Conservation (phyloP, 1,139 yeast species). For the Yamadazyma friedrichii region DNA sequence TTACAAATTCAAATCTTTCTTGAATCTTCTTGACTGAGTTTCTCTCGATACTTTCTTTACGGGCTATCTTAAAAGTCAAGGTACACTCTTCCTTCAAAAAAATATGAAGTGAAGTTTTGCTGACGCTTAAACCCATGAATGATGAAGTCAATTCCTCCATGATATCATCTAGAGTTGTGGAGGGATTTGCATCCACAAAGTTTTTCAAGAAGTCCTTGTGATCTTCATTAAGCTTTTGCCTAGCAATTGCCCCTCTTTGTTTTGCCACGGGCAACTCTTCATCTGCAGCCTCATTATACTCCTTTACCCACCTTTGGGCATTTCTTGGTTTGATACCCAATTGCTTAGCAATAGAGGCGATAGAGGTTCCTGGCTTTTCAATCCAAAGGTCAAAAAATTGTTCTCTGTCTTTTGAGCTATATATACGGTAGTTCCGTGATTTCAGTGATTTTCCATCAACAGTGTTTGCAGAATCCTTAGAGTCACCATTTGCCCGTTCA, state of each 20-base stretch:
- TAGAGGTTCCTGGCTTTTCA: slow-evolving; percentile 11
- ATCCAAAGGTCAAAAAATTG: slow-evolving; percentile 11
- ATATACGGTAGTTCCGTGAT: slow-evolving; percentile 6
- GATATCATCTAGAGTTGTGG: slow-evolving; percentile 10
- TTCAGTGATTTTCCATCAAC: background rate
- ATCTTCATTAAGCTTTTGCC: slow-evolving; percentile 10
- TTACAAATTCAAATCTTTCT: slow-evolving; percentile 9
- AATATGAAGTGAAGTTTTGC: slow-evolving; percentile 7
- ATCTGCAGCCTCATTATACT: slow-evolving; percentile 10
- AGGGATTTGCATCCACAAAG: slow-evolving; percentile 10
- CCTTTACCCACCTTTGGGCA: slow-evolving; percentile 15
- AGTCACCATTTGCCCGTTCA: slow-evolving; percentile 1
- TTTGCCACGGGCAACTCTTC: slow-evolving; percentile 12
- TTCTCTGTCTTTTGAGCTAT: slow-evolving; percentile 9
- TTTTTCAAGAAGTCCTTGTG: slow-evolving; percentile 12
- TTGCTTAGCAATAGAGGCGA: slow-evolving; percentile 9
- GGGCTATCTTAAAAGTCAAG: slow-evolving; percentile 7
- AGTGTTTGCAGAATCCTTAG: background rate
- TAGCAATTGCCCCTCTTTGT: slow-evolving; percentile 8
- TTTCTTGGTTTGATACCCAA: slow-evolving; percentile 9
- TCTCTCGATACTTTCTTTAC: slow-evolving; percentile 7
- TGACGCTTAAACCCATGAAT: slow-evolving; percentile 8
- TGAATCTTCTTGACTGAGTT: slow-evolving; percentile 8
- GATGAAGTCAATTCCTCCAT: slow-evolving; percentile 4
- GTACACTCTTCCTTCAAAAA: slow-evolving; percentile 10